These are phyloP conservation scores for Nitzschia sp. DNA, from an alignment of 108 stramenopile genomes.

Conservation along the genomic window DNA sequence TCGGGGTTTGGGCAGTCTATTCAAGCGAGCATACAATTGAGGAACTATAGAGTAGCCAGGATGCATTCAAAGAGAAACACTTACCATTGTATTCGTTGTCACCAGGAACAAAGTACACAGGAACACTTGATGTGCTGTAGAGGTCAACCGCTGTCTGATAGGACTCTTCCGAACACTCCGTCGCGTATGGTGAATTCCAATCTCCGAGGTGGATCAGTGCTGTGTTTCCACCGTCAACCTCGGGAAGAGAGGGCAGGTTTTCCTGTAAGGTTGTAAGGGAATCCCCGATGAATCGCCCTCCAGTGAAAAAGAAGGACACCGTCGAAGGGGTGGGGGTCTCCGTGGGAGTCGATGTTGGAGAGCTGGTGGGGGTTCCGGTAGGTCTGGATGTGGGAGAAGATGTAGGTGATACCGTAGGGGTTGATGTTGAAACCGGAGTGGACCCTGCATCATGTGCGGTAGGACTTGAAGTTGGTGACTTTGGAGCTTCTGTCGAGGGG, in stretches of 20 bases:
- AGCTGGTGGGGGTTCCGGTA: background rate
- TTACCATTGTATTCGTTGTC: conserved; percentile 56
- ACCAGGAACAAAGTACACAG: conserved; percentile 51
- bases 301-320: conserved; percentile 34
- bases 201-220: conserved; percentile 49
- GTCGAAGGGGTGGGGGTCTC: conserved; percentile 1
- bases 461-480: background rate
- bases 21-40: background rate
- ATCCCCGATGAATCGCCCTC: conserved; percentile 34
- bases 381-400: background rate
- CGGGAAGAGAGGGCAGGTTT: conserved; percentile 21
- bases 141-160: conserved; percentile 21
- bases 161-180: conserved; percentile 26
- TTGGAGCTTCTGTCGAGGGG: background rate
- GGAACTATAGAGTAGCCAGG: background rate
- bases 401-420: conserved; percentile 2
- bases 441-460: background rate
- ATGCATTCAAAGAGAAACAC: background rate
- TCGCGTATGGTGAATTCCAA: conserved; percentile 44
- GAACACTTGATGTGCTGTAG: conserved; percentile 32
- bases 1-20: conserved; percentile 42
- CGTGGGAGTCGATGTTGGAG: background rate
- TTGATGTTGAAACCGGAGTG: background rate
- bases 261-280: conserved; percentile 19
- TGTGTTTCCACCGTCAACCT: conserved; percentile 12